phyloP scores from a whole-genome alignment of 306 rosid genomes.

The Prinsepia uniflora region DNA sequence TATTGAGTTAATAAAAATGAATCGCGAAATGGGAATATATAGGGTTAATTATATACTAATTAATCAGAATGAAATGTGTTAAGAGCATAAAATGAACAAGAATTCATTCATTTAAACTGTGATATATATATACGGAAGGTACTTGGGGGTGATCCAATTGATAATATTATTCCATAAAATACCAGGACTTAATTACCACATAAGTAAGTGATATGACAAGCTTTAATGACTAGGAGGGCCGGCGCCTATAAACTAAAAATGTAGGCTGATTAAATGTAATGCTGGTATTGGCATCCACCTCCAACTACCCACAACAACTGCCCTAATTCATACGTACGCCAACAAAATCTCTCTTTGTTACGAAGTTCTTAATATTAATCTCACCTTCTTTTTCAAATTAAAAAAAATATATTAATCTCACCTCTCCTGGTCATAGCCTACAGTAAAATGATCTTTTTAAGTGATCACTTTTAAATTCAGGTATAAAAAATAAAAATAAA shows the following conservation, averaged over 20 bases:
- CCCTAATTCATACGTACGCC: slow-evolving; percentile 30
- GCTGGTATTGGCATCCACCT: slow-evolving; percentile 35
- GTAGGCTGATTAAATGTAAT: slow-evolving; percentile 71
- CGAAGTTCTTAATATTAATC: too few species aligned
- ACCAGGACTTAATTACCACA: background rate
- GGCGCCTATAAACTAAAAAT: slow-evolving; percentile 48
- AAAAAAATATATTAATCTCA: too few species aligned
- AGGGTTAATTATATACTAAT: too few species aligned
- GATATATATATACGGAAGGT: background rate
- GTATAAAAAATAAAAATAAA: background rate
- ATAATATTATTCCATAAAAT: too few species aligned
- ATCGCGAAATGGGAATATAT: too few species aligned
- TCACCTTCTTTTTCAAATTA: background rate
- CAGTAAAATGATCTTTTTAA: too few species aligned
- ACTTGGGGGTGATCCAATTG: too few species aligned
- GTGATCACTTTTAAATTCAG: too few species aligned
- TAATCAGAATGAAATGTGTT: too few species aligned
- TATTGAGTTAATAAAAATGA: too few species aligned
- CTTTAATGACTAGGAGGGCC: slow-evolving; percentile 25
- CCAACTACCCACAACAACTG: slow-evolving; percentile 58
- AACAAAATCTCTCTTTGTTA: slow-evolving; percentile 1
- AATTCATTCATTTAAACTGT: too few species aligned
- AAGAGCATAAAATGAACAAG: background rate
- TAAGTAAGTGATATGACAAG: slow-evolving; percentile 4
- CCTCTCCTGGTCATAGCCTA: too few species aligned